A percentile compares a stretch with the other conserved stretches of the same genome.
Evolutionary conservation across 148 eudicot species (phyloP).

Genomic region (Rhododendron ferrugineum): DNA sequence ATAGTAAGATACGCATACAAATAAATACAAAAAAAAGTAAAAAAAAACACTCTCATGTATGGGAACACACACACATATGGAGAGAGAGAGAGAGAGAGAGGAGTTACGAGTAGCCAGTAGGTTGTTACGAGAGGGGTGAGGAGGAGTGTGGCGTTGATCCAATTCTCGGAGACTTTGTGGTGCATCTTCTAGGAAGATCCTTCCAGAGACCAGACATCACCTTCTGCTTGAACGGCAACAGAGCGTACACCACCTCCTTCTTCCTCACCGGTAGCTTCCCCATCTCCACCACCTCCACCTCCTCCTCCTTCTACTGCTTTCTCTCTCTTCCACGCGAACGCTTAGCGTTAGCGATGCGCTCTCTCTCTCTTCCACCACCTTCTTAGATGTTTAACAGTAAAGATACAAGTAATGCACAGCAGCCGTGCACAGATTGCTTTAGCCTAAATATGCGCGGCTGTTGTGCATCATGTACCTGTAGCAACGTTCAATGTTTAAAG

Average conservation of each 20-base stretch:
- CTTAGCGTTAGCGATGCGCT: neutral
- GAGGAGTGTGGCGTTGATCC: constrained; percentile 68
- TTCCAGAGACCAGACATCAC: constrained; percentile 91
- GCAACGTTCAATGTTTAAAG: too few relatives aligned
- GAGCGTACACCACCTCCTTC: constrained; percentile 76
- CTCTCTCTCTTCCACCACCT: neutral
- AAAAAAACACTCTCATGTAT: too few relatives aligned
- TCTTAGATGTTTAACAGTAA: too few relatives aligned
- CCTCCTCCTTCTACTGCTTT: neutral
- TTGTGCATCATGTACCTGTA: too few relatives aligned
- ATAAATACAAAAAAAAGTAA: too few relatives aligned
- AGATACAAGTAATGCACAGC: too few relatives aligned
- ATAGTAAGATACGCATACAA: too few relatives aligned
- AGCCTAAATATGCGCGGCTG: too few relatives aligned
- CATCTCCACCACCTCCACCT: constrained; percentile 26
- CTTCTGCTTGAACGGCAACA: constrained; percentile 90
- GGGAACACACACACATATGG: too few relatives aligned
- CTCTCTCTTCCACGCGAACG: neutral
- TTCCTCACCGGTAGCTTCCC: constrained; percentile 73
- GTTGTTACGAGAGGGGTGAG: constrained; percentile 61
- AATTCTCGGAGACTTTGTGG: constrained; percentile 79
- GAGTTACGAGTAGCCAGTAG: constrained; percentile 28
- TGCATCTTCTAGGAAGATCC: constrained; percentile 55
- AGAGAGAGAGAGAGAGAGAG: neutral
- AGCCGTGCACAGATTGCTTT: too few relatives aligned